phyloP scores from a whole-genome alignment of 1,139 yeast genomes.

The Candida dubliniensis region DNA sequence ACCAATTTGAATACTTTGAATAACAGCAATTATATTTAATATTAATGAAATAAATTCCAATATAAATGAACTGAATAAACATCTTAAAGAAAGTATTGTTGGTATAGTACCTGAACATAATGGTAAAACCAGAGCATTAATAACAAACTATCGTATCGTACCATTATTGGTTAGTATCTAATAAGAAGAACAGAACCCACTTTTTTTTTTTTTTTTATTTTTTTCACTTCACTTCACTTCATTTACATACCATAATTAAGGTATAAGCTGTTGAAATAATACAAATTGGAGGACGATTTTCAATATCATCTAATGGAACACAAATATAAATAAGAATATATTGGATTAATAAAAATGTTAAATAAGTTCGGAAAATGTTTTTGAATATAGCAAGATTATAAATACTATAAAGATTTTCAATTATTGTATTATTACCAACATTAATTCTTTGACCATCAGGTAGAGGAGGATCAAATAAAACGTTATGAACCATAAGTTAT shows the following conservation, averaged over 20 bases:
- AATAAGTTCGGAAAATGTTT: constrained; percentile 25
- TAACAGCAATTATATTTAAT: constrained; percentile 21
- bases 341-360: constrained; percentile 35
- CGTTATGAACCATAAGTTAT: constrained; percentile 17
- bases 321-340: constrained; percentile 39
- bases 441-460: constrained; percentile 23
- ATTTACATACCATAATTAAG: constrained; percentile 28
- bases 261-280: constrained; percentile 29
- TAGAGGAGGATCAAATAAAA: constrained; percentile 22
- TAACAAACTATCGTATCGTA: constrained; percentile 22
- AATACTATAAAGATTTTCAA: constrained; percentile 24
- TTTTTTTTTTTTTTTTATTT: not conserved
- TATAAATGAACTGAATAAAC: constrained; percentile 13
- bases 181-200: not conserved
- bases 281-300: constrained; percentile 36
- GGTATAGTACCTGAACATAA: constrained; percentile 23
- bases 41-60: constrained; percentile 25
- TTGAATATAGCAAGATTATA: constrained; percentile 19
- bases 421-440: constrained; percentile 20
- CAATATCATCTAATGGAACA: constrained; percentile 45
- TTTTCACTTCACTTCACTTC: not conserved
- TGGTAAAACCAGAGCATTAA: constrained; percentile 25
- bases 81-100: constrained; percentile 18
- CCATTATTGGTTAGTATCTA: constrained; percentile 9
- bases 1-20: constrained; percentile 21